Evolutionary conservation across 108 stramenopile species (phyloP).

Genomic region (Cyclotella cryptica): DNA sequence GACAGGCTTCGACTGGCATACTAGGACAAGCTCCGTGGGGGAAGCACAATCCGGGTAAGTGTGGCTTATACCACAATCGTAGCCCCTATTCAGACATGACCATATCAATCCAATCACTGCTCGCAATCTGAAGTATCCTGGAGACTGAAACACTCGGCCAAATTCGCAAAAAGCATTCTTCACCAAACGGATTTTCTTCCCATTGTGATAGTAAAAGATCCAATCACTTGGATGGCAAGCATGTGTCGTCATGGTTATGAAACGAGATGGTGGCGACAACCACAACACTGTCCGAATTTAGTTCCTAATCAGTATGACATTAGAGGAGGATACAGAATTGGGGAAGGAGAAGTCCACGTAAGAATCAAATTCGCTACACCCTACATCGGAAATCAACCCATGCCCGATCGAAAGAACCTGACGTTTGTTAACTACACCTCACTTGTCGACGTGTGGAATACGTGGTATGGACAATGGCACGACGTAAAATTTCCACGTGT

Average conservation of each 20-base stretch:
- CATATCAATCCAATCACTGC: too few relatives aligned
- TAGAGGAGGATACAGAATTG: slow-evolving; percentile 23
- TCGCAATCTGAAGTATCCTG: slow-evolving; percentile 41
- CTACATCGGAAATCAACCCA: slow-evolving; percentile 37
- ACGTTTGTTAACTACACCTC: slow-evolving; percentile 59
- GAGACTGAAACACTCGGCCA: slow-evolving; percentile 43
- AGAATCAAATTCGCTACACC: slow-evolving; percentile 43
- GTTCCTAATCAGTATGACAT: slow-evolving; percentile 60
- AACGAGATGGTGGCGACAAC: slow-evolving; percentile 60
- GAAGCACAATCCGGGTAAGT: slow-evolving; percentile 73
- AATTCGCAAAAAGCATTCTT: neutral
- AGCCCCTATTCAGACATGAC: too few relatives aligned
- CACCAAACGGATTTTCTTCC: slow-evolving; percentile 61
- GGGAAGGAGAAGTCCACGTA: slow-evolving; percentile 14
- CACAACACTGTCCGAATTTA: slow-evolving; percentile 74
- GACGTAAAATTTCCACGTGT: slow-evolving; percentile 74
- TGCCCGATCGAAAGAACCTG: slow-evolving; percentile 28
- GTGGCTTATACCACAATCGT: neutral
- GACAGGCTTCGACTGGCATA: slow-evolving; percentile 35
- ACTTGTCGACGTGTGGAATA: slow-evolving; percentile 71
- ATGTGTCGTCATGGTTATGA: slow-evolving; percentile 84
- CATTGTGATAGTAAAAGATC: slow-evolving; percentile 86
- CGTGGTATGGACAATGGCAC: slow-evolving; percentile 75
- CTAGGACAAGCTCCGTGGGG: slow-evolving; percentile 83
- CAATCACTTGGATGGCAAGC: slow-evolving; percentile 84